phyloP scores from a whole-genome alignment of 352 stramenopile species.

The Phytophthora ohioensis region DNA sequence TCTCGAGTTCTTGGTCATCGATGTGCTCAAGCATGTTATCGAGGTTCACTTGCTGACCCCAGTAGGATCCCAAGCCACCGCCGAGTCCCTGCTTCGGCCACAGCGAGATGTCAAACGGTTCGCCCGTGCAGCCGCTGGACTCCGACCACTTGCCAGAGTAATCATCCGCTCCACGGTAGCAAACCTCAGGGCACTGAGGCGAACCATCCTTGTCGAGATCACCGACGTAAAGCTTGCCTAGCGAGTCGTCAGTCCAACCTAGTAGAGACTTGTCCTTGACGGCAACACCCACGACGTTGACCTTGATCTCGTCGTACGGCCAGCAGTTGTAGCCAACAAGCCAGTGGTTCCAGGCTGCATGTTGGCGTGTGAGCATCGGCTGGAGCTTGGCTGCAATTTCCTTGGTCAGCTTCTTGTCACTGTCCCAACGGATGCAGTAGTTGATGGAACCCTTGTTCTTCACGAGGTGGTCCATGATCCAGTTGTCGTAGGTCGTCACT shows the following conservation, averaged over 20 bases:
- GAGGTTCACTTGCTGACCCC: neutral
- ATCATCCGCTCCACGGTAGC: conserved; percentile 29
- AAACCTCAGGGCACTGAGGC: conserved; percentile 33
- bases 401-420: conserved; percentile 42
- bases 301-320: conserved; percentile 35
- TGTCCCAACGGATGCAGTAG: conserved; percentile 59
- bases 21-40: conserved; percentile 34
- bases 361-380: conserved; percentile 42
- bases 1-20: conserved; percentile 29
- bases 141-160: conserved; percentile 13
- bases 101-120: conserved; percentile 48
- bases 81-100: conserved; percentile 38
- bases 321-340: conserved; percentile 37
- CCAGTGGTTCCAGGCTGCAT: conserved; percentile 39
- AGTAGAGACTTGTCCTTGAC: conserved; percentile 28
- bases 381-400: conserved; percentile 46
- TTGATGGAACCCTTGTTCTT: conserved; percentile 39
- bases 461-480: conserved; percentile 45
- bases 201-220: conserved; percentile 31
- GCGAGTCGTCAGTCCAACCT: conserved; percentile 47
- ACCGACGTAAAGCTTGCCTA: conserved; percentile 39
- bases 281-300: conserved; percentile 32
- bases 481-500: conserved; percentile 12
- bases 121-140: conserved; percentile 37
- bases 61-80: conserved; percentile 30